Evolutionary conservation across 345 rosid genomes (phyloP), one percentile per base, ranked within the genome.

Genomic region (Acer yangbiense): DNA sequence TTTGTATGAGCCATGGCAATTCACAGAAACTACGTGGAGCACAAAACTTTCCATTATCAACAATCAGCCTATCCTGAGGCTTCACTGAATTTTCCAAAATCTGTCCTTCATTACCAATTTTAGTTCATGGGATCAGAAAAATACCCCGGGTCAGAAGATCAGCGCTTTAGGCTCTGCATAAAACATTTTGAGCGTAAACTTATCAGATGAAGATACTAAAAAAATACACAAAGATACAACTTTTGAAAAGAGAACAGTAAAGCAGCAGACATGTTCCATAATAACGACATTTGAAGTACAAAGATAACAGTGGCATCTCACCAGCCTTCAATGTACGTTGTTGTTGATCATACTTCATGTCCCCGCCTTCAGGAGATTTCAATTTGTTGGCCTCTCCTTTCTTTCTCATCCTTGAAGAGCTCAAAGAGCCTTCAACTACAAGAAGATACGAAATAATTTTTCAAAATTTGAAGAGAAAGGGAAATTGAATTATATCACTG

Each of bases 351-450:
- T 76, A 60, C 68, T 62, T 79, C 61, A 32, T 69, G 76, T 64
- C 72, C 25, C 79, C 62, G 72, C 71, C 73, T 58, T 50, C 76
- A 16, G 41, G 18, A 57, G 84, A 72, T 71, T 73, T 85, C 32
- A 69, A 75, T 82, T 86, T 85, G 77, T 78, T 72, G 21, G 73
- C 77, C 41, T 86, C 90, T 50, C 71, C 72, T 65, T 74, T 89
- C 79, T 80, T 91, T 77, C 84, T 83, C 82, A 68, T 77, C 78
- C 84, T 83, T 27, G 91, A 86, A 23, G 90, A 89, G 81, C 90
- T 91, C 75, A 91, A 83, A 23, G 93, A 84, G 58, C 98, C 95
- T 80, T 92, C 97, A 71, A 90, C 97, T 92, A 68, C 78, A 71
- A 69, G 32, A 71, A 39, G 48, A 77, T 64, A 6, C 54, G 41